A percentile compares a stretch with the other conserved stretches of the same genome.
phyloP scores from a whole-genome alignment of 768 basidiomycete genomes.

The Rhodotorula graminis region DNA sequence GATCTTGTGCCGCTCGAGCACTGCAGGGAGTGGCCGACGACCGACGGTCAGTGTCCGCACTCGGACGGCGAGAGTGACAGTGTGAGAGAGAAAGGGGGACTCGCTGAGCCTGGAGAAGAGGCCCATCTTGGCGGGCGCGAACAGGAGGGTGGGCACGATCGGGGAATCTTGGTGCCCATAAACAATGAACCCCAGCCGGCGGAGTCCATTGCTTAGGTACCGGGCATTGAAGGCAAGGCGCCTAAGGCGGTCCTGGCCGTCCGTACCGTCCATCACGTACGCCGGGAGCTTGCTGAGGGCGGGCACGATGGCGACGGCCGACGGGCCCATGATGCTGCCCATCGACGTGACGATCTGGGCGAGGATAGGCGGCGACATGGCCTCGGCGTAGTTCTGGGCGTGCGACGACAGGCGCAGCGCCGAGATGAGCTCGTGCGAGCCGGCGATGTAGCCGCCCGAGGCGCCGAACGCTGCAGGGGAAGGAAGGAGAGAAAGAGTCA shows the following conservation, averaged over 20 bases:
- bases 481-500: not conserved
- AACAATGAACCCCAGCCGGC: constrained; percentile 92
- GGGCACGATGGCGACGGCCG: constrained; percentile 40
- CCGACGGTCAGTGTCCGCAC: too few relatives aligned
- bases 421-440: constrained; percentile 72
- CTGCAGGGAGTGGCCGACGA: too few relatives aligned
- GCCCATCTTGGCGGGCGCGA: too few relatives aligned
- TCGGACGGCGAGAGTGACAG: too few relatives aligned
- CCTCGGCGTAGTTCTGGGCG: constrained; percentile 77
- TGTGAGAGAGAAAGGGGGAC: too few relatives aligned
- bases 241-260: constrained; percentile 74
- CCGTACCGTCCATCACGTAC: constrained; percentile 69
- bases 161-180: too few relatives aligned
- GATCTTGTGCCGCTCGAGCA: constrained; percentile 45
- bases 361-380: constrained; percentile 83
- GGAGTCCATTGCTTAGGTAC: constrained; percentile 78
- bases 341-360: constrained; percentile 87
- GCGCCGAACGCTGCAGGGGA: constrained; percentile 62
- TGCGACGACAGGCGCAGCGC: constrained; percentile 59
- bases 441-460: constrained; percentile 90
- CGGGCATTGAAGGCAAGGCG: constrained; percentile 92
- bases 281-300: constrained; percentile 56
- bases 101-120: too few relatives aligned
- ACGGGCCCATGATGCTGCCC: constrained; percentile 89
- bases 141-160: too few relatives aligned